These are phyloP conservation scores for Coemansia sp. DNA, from an alignment of 192 early-diverging fungal species.

Conservation along the genomic window DNA sequence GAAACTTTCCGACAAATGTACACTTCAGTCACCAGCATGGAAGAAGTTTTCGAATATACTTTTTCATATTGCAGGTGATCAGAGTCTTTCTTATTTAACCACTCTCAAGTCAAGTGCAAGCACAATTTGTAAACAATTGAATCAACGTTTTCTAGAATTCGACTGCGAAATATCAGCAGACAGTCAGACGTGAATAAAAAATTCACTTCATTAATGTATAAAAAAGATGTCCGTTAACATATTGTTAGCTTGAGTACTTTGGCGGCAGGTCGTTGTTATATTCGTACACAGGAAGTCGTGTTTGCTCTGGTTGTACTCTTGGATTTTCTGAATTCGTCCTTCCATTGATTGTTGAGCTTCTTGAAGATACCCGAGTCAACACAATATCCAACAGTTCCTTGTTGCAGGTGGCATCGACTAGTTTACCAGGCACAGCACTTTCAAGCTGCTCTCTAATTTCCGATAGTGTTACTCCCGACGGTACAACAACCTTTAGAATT, in stretches of 20 bases:
- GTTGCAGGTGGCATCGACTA: constrained; percentile 22
- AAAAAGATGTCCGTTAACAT: not conserved
- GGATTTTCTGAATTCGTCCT: not conserved
- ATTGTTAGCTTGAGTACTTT: not conserved
- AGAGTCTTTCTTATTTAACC: not conserved
- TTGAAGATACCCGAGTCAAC: constrained; percentile 18
- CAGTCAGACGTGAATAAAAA: too few relatives aligned
- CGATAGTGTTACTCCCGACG: constrained; percentile 27
- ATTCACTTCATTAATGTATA: too few relatives aligned
- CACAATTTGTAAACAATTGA: too few relatives aligned
- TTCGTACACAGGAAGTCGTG: constrained; percentile 7
- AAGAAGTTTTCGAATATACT: not conserved
- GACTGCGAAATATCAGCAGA: too few relatives aligned
- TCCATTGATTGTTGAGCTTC: constrained; percentile 7
- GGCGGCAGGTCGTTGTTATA: constrained; percentile 4
- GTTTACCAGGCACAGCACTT: constrained; percentile 5
- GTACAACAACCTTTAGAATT: constrained; percentile 36
- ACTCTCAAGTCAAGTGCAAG: not conserved
- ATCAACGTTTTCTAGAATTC: too few relatives aligned
- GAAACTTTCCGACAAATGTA: not conserved
- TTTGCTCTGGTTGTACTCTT: not conserved
- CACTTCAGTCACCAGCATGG: not conserved
- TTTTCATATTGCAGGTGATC: not conserved
- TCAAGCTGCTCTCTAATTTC: constrained; percentile 24
- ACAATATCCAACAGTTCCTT: constrained; percentile 17